phyloP scores from a whole-genome alignment of 306 rosid genomes.

The Hippophae rhamnoides region DNA sequence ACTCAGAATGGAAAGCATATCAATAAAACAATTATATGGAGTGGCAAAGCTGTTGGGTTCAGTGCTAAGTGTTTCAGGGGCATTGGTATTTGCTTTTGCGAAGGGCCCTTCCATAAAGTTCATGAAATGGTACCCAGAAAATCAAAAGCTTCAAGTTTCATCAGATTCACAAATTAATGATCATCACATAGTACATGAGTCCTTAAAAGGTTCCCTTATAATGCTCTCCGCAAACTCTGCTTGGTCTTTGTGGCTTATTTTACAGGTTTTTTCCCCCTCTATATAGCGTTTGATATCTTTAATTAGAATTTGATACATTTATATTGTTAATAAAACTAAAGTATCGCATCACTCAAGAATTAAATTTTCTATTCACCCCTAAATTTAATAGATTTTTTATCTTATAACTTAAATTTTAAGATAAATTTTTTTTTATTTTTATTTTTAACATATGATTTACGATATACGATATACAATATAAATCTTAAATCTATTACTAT shows the following conservation, averaged over 20 bases:
- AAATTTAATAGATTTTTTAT: too few species aligned
- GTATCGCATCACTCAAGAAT: too few species aligned
- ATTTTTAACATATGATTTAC: too few species aligned
- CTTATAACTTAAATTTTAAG: too few species aligned
- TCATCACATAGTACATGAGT: conserved; percentile 20
- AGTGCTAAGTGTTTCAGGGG: conserved; percentile 56
- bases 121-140: conserved; percentile 32
- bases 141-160: conserved; percentile 15
- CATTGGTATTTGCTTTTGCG: conserved; percentile 57
- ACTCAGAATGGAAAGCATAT: conserved; percentile 60
- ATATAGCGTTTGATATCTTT: background rate
- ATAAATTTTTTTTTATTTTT: too few species aligned
- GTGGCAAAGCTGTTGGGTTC: conserved; percentile 69
- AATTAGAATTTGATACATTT: too few species aligned
- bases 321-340: too few species aligned
- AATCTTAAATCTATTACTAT: too few species aligned
- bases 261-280: conserved; percentile 43
- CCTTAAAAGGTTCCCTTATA: conserved; percentile 52
- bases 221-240: conserved; percentile 74
- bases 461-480: too few species aligned
- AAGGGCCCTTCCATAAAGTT: conserved; percentile 60
- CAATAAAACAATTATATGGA: conserved; percentile 43
- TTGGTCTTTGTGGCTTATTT: conserved; percentile 84
- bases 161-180: conserved; percentile 3
- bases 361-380: too few species aligned